Conservation (phyloP, 2,329 filamentous ascomycete genomes). For the Trichophyton schoenleinii region DNA sequence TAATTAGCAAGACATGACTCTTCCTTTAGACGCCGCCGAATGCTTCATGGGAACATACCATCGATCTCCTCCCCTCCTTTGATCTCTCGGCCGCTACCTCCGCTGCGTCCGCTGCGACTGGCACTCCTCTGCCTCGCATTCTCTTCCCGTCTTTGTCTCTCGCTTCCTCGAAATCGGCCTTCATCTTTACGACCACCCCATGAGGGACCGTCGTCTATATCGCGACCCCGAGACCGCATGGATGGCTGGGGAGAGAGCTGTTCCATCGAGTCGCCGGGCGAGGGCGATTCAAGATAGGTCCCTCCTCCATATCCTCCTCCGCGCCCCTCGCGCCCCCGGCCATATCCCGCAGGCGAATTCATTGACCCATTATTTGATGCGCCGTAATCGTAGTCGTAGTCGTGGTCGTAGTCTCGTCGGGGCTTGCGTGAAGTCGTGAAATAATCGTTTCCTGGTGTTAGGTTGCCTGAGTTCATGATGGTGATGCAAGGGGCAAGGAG, state of each 20-base stretch:
- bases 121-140: not conserved
- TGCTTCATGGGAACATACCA: not conserved
- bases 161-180: slow-evolving; percentile 15
- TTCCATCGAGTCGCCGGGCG: slow-evolving; percentile 23
- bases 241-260: slow-evolving; percentile 19
- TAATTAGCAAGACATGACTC: slow-evolving; percentile 3
- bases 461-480: not conserved
- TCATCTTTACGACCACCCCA: slow-evolving; percentile 20
- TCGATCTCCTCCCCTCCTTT: slow-evolving; percentile 7
- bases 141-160: slow-evolving; percentile 9
- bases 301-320: slow-evolving; percentile 34
- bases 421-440: not conserved
- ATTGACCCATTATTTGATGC: slow-evolving; percentile 16
- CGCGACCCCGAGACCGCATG: slow-evolving; percentile 26
- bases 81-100: not conserved
- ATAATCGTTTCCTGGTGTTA: not conserved
- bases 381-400: slow-evolving; percentile 16
- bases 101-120: not conserved
- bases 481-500: not conserved
- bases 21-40: not conserved
- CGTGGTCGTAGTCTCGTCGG: slow-evolving; percentile 20
- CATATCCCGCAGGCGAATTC: slow-evolving; percentile 5
- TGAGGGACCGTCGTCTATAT: slow-evolving; percentile 19
- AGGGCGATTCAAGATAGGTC: slow-evolving; percentile 24
- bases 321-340: slow-evolving; percentile 23